phyloP scores from a whole-genome alignment of 2,329 filamentous ascomycete species.

The Alternaria angustiovoidea region DNA sequence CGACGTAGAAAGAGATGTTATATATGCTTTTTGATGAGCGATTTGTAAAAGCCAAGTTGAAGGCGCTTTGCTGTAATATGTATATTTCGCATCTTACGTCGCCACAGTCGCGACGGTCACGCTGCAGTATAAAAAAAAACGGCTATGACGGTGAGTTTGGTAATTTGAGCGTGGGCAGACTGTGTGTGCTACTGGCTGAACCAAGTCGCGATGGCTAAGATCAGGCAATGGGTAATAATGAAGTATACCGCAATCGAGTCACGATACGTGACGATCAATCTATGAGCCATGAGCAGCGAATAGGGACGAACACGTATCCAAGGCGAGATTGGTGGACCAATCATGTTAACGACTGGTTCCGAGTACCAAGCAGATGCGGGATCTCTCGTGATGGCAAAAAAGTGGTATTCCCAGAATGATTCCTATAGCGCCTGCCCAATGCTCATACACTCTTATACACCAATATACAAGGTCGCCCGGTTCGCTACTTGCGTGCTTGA shows the following conservation, averaged over 20 bases:
- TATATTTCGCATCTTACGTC: not conserved
- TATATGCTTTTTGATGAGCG: not conserved
- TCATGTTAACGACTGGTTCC: not conserved
- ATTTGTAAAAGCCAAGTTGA: not conserved
- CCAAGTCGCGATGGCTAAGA: not conserved
- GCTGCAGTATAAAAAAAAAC: not conserved
- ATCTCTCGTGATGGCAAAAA: constrained; percentile 9
- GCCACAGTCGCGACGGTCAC: not conserved
- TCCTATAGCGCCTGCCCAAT: constrained; percentile 41
- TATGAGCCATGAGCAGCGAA: not conserved
- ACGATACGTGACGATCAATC: not conserved
- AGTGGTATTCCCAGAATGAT: constrained; percentile 26
- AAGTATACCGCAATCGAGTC: not conserved
- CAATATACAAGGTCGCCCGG: constrained; percentile 28
- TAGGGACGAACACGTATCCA: not conserved
- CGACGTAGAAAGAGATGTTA: not conserved
- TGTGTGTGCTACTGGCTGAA: not conserved
- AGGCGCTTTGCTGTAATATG: not conserved
- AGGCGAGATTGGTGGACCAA: not conserved
- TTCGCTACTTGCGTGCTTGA: constrained; percentile 36
- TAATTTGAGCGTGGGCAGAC: not conserved
- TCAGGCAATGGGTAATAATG: not conserved
- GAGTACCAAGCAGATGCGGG: not conserved
- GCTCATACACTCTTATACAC: constrained; percentile 37
- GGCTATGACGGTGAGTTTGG: not conserved